A percentile compares a stretch with the other conserved stretches of the same genome.
These are phyloP conservation scores for Hippophae gyantsensis DNA, from an alignment of 306 rosid genomes.

Conservation along the genomic window DNA sequence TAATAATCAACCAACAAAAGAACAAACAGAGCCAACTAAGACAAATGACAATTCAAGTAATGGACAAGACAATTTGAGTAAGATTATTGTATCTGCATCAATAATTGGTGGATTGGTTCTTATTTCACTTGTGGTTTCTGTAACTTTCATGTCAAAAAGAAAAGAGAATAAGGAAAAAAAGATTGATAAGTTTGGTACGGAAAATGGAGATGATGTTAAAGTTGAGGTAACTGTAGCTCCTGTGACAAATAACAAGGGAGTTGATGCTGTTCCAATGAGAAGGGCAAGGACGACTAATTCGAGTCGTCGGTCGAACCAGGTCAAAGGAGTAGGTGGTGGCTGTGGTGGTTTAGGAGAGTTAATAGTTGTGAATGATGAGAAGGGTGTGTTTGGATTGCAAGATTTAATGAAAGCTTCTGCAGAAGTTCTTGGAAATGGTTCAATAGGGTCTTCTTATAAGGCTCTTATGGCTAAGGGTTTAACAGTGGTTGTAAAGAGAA, in stretches of 20 bases:
- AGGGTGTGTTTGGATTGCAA: conserved; percentile 52
- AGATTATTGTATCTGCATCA: conserved; percentile 20
- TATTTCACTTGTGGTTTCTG: conserved; percentile 17
- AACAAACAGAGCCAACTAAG: too few relatives aligned
- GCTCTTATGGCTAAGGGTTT: conserved; percentile 69
- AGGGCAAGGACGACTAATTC: conserved; percentile 5
- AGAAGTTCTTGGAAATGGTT: conserved; percentile 68
- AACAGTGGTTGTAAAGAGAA: conserved; percentile 79
- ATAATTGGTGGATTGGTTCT: conserved; percentile 14
- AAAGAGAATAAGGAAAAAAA: conserved; percentile 17
- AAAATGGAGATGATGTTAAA: neutral
- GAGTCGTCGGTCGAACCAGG: conserved; percentile 5
- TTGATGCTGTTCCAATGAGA: neutral
- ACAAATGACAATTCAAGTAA: neutral
- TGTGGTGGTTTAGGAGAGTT: conserved; percentile 24
- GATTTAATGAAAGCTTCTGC: conserved; percentile 82
- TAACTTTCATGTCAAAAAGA: conserved; percentile 18
- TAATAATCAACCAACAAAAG: too few relatives aligned
- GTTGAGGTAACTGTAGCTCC: conserved; percentile 41
- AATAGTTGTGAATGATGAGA: conserved; percentile 48
- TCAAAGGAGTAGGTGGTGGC: conserved; percentile 5
- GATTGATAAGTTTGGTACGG: neutral
- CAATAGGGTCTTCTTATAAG: conserved; percentile 66
- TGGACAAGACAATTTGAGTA: neutral
- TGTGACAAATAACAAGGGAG: conserved; percentile 25